phyloP scores from a whole-genome alignment of 1,284 basidiomycete species.

The Cronartium quercuum region DNA sequence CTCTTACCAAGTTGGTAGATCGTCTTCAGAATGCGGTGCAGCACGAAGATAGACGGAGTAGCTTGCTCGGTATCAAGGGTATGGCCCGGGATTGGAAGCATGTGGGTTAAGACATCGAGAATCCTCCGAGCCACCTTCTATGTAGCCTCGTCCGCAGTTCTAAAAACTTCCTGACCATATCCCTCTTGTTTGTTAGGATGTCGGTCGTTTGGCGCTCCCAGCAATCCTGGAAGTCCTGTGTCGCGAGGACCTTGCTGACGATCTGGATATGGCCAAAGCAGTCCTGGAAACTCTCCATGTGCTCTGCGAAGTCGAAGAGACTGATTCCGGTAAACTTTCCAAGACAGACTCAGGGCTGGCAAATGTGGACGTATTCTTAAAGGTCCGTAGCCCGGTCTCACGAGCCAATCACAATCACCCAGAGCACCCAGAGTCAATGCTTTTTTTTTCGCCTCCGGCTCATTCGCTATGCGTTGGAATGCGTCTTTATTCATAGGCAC shows the following conservation, averaged over 20 bases:
- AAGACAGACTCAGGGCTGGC: constrained; percentile 43
- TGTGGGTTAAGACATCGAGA: constrained; percentile 46
- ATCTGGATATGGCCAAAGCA: constrained; percentile 82
- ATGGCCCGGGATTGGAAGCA: constrained; percentile 81
- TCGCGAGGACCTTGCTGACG: constrained; percentile 75
- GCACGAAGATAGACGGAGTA: constrained; percentile 81
- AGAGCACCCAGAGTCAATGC: constrained; percentile 51
- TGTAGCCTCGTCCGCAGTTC: constrained; percentile 13
- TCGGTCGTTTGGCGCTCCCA: constrained; percentile 67
- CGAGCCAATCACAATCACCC: constrained; percentile 44
- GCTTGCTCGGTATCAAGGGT: constrained; percentile 85
- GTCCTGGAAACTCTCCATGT: constrained; percentile 75
- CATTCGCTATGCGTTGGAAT: constrained; percentile 40
- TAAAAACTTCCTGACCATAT: constrained; percentile 24
- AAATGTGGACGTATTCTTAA: neutral
- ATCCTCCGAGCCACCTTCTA: constrained; percentile 42
- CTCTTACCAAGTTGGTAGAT: constrained; percentile 79
- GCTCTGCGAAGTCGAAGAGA: constrained; percentile 60
- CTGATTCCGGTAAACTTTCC: constrained; percentile 5
- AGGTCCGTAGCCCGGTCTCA: constrained; percentile 1
- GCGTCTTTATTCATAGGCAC: constrained; percentile 58
- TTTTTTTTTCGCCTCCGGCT: constrained; percentile 1
- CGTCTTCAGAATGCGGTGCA: constrained; percentile 76
- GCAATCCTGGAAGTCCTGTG: constrained; percentile 69
- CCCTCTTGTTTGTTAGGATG: constrained; percentile 55